Evolutionary conservation across 768 basidiomycete genomes (phyloP).

Genomic region (Boletellus ananas): DNA sequence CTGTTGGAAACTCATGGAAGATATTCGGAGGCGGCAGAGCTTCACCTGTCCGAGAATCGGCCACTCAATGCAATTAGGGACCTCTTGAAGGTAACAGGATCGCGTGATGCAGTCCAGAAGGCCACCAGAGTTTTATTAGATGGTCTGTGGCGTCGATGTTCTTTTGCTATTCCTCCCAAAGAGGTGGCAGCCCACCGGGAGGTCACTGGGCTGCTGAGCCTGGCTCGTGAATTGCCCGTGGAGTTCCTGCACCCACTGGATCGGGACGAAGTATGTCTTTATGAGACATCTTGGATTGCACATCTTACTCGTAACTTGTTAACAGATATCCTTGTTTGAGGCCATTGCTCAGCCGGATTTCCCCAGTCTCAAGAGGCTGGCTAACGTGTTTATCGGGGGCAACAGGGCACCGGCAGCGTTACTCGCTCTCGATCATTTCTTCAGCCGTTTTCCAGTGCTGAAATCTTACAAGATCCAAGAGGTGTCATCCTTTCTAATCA

Average conservation of each 20-base stretch:
- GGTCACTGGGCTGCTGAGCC: conserved; percentile 23
- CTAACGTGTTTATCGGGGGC: conserved; percentile 22
- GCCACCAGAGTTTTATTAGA: conserved; percentile 42
- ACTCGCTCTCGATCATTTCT: conserved; percentile 10
- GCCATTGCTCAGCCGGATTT: conserved; percentile 28
- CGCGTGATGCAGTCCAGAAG: conserved; percentile 25
- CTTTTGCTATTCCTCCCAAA: conserved; percentile 35
- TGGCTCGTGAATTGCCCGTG: conserved; percentile 16
- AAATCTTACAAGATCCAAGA: conserved; percentile 20
- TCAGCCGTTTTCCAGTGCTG: conserved; percentile 12
- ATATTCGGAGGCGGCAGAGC: conserved; percentile 47
- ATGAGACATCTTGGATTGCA: too few relatives aligned
- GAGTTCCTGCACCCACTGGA: conserved; percentile 6
- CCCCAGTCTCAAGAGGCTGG: conserved; percentile 31
- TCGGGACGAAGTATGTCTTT: conserved; percentile 10
- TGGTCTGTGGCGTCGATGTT: conserved; percentile 44
- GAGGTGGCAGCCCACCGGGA: conserved; percentile 1
- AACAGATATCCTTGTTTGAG: conserved; percentile 31
- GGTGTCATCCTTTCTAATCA: conserved; percentile 5
- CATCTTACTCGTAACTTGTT: background rate
- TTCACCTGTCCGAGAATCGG: conserved; percentile 48
- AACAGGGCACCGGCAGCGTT: conserved; percentile 1
- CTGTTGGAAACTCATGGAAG: conserved; percentile 42
- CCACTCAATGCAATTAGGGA: conserved; percentile 44
- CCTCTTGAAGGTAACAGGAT: conserved; percentile 35